These are phyloP conservation scores for Serendipita sp. DNA, from an alignment of 768 basidiomycete species.

Conservation along the genomic window DNA sequence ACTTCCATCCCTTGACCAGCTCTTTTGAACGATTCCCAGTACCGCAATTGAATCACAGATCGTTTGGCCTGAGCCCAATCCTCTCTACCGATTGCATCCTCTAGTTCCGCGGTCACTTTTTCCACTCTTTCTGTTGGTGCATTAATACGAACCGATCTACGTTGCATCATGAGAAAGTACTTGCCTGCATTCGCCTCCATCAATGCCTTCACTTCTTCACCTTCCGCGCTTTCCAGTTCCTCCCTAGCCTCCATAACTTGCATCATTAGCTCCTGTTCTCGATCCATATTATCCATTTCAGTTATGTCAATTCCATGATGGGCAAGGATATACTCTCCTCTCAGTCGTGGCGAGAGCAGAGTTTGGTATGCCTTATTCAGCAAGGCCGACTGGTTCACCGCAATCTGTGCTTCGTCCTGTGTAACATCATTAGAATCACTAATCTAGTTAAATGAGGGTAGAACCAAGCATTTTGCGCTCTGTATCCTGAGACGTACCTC, in stretches of 20 bases:
- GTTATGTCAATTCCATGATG: conserved; percentile 38
- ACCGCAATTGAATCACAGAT: conserved; percentile 54
- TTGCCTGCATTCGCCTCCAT: conserved; percentile 39
- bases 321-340: conserved; percentile 68
- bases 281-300: conserved; percentile 54
- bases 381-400: conserved; percentile 50
- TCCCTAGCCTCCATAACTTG: conserved; percentile 71
- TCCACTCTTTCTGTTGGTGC: conserved; percentile 33
- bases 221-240: conserved; percentile 47
- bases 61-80: conserved; percentile 43
- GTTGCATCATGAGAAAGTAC: conserved; percentile 13
- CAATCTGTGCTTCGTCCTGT: conserved; percentile 29
- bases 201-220: conserved; percentile 34
- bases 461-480: neutral
- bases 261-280: conserved; percentile 51
- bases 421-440: neutral
- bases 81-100: conserved; percentile 29
- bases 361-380: conserved; percentile 74
- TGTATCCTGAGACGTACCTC: conserved; percentile 15
- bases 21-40: conserved; percentile 46
- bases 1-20: conserved; percentile 25
- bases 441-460: conserved; percentile 7
- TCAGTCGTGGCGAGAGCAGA: conserved; percentile 51
- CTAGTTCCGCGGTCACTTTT: conserved; percentile 24
- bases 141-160: neutral